phyloP scores from a whole-genome alignment of 1,284 basidiomycete species.

The Pyrrhoderma noxium region DNA sequence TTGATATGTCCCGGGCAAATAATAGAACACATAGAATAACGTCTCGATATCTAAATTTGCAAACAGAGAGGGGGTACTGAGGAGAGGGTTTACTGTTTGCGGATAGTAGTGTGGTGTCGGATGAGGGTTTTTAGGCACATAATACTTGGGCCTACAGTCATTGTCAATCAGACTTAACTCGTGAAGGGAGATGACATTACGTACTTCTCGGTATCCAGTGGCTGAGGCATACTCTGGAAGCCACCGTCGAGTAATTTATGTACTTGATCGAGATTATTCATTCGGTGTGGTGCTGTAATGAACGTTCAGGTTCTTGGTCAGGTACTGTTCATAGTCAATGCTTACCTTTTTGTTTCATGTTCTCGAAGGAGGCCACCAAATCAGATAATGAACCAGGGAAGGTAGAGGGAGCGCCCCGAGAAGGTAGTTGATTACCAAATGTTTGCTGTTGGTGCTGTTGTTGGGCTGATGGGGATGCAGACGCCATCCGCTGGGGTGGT shows the following conservation, averaged over 20 bases:
- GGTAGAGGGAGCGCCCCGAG: slow-evolving; percentile 32
- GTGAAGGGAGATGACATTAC: slow-evolving; percentile 24
- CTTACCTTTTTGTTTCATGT: slow-evolving; percentile 89
- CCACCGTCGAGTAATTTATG: slow-evolving; percentile 91
- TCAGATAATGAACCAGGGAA: slow-evolving; percentile 86
- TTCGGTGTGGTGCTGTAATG: slow-evolving; percentile 66
- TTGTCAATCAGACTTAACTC: slow-evolving; percentile 11
- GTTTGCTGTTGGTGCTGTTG: slow-evolving; percentile 8
- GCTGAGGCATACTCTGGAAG: slow-evolving; percentile 83
- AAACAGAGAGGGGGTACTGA: slow-evolving; percentile 85
- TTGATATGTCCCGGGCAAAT: slow-evolving; percentile 93
- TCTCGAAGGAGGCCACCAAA: slow-evolving; percentile 92
- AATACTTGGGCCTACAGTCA: slow-evolving; percentile 80
- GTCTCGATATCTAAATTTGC: slow-evolving; percentile 95
- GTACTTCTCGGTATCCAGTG: slow-evolving; percentile 91
- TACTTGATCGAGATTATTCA: slow-evolving; percentile 82
- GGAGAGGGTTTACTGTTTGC: slow-evolving; percentile 74
- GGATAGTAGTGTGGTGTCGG: slow-evolving; percentile 94
- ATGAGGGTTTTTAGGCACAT: slow-evolving; percentile 90
- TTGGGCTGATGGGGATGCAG: slow-evolving; percentile 14
- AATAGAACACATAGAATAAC: slow-evolving; percentile 99
- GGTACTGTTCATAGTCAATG: no score
- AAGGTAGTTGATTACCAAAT: slow-evolving; percentile 26
- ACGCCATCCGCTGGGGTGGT: slow-evolving; percentile 25
- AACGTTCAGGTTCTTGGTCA: no score